Evolutionary conservation across 2,329 filamentous ascomycete species (phyloP).

Genomic region (Keithomyces neogunnii): DNA sequence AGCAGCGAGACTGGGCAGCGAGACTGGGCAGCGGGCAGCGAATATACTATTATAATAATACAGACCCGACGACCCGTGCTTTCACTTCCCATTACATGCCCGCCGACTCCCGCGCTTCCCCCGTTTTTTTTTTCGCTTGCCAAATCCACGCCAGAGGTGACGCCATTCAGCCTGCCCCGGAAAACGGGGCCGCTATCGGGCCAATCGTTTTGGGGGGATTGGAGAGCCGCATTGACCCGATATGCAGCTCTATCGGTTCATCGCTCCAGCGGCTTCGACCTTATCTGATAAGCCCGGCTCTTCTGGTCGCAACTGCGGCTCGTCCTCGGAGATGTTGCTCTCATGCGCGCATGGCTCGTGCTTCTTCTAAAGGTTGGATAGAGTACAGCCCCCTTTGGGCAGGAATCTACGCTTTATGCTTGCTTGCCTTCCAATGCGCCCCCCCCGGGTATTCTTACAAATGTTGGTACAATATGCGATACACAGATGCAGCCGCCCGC

Average conservation of each 20-base stretch:
- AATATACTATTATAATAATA: not conserved
- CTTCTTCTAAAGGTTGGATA: not conserved
- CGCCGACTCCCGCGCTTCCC: not conserved
- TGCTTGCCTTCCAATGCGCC: too few species aligned
- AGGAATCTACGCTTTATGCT: not conserved
- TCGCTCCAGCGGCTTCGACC: not conserved
- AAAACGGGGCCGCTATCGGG: slow-evolving; percentile 15
- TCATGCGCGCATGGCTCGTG: not conserved
- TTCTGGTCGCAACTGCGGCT: not conserved
- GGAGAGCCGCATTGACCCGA: not conserved
- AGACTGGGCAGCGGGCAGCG: not conserved
- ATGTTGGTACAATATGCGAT: slow-evolving; percentile 1
- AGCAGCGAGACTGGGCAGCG: not conserved
- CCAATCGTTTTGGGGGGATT: slow-evolving; percentile 7
- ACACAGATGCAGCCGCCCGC: slow-evolving; percentile 8
- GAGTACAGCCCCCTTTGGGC: not conserved
- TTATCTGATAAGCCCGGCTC: not conserved
- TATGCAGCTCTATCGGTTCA: not conserved
- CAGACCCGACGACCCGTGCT: slow-evolving; percentile 2
- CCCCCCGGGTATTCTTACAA: too few species aligned
- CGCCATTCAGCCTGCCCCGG: slow-evolving; percentile 19
- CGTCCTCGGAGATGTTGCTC: not conserved
- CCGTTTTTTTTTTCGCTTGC: slow-evolving; percentile 6
- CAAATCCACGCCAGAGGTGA: slow-evolving; percentile 18
- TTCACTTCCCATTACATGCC: not conserved